Evolutionary conservation across 495 filamentous ascomycete species (phyloP), one percentile per base, ranked within the genome.

Genomic region (Tricharina praecox): DNA sequence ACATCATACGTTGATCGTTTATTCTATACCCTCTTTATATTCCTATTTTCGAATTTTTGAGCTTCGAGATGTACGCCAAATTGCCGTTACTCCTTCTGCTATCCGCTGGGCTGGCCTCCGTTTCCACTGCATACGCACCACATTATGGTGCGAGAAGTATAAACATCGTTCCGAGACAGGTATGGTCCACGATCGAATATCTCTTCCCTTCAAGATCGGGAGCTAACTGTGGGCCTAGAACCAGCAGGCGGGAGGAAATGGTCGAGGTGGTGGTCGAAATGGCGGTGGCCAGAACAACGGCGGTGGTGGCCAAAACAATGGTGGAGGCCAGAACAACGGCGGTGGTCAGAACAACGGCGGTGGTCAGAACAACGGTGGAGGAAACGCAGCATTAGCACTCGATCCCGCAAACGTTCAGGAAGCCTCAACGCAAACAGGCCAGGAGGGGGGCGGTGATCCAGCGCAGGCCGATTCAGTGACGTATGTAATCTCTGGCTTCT

Each of bases 1-100:
- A n/a, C n/a, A n/a, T n/a, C n/a, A n/a, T n/a, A 51, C 56, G 56
- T 59, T 59, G 56, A 59, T 54, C 54, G 56, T 50, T 41, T 20
- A 20, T 45, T 20, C 23, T 46, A 33, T 46, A 33, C 25, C 10
- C 28, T 24, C 4, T 4, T 37, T 37, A 26, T 9, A 23, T 43
- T 23, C 13, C 37, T 26, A 13, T 11, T 44, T 44, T 25, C 19
- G 23, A 11, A 23, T 44, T 1, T 7, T 26, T 24, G n/a, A n/a
- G n/a, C 30, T 11, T 47, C 33, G 49, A 32, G 44, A 60, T 60
- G 57, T 47, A 56, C 44, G 41, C 56, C 36, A 56, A 50, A 33
- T 20, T 60, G 16, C 55, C 53, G 0, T 38, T 52, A 24, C 10
- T 60, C 28, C 18, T 60, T 21, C 45, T 60, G 45, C 52, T 47